A percentile compares a stretch with the other conserved stretches of the same genome.
phyloP scores from a whole-genome alignment of 2,329 filamentous ascomycete species.

The Bipolaris zeicola region DNA sequence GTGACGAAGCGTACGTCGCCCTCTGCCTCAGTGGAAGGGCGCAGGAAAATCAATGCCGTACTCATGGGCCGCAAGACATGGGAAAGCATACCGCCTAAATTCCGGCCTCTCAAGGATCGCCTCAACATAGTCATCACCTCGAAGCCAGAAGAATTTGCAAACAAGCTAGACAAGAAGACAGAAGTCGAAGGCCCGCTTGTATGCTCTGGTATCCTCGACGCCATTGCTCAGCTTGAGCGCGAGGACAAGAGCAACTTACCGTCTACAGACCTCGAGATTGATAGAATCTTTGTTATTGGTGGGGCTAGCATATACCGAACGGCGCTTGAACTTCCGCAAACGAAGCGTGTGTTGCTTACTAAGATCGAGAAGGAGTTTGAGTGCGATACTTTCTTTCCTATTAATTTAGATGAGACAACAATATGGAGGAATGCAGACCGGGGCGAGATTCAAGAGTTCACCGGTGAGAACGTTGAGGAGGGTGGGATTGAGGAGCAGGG shows the following conservation, averaged over 20 bases:
- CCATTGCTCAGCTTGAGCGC: slow-evolving; percentile 11
- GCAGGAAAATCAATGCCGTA: slow-evolving; percentile 63
- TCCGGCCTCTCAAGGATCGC: slow-evolving; percentile 78
- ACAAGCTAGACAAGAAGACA: slow-evolving; percentile 4
- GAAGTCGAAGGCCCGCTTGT: slow-evolving; percentile 56
- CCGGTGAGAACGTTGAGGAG: slow-evolving; percentile 66
- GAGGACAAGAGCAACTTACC: slow-evolving; percentile 1
- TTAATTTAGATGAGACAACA: slow-evolving; percentile 56
- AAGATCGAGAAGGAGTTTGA: slow-evolving; percentile 71
- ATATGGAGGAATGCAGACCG: slow-evolving; percentile 62
- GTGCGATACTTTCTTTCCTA: slow-evolving; percentile 76
- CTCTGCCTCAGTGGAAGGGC: slow-evolving; percentile 1
- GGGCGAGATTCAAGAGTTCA: slow-evolving; percentile 65
- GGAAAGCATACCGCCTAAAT: slow-evolving; percentile 80
- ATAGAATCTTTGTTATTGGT: slow-evolving; percentile 79
- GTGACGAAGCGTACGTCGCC: slow-evolving; percentile 73
- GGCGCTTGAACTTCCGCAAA: slow-evolving; percentile 65
- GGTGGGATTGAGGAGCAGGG: slow-evolving; percentile 67
- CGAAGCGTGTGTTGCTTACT: slow-evolving; percentile 71
- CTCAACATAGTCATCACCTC: slow-evolving; percentile 82
- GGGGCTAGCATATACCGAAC: slow-evolving; percentile 83
- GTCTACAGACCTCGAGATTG: slow-evolving; percentile 9
- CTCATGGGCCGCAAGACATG: slow-evolving; percentile 99
- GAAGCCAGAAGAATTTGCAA: slow-evolving; percentile 22
- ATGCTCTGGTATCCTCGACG: slow-evolving; percentile 58